Conservation (phyloP, 352 stramenopile genomes). For the Pythium vanterpoolii region DNA sequence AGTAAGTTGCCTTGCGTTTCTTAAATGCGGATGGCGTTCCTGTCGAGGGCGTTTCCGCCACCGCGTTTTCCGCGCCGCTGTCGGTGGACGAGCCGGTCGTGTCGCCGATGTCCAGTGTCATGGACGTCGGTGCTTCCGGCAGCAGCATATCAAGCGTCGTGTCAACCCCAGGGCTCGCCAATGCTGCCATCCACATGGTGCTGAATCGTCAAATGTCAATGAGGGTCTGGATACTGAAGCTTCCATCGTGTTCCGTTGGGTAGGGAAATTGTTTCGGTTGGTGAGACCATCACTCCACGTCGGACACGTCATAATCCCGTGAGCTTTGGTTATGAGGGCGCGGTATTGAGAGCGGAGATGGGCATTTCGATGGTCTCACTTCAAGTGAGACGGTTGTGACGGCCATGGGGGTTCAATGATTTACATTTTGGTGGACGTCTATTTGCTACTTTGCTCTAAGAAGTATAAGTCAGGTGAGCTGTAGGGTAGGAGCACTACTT, state of each 20-base stretch:
- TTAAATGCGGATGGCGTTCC: background rate
- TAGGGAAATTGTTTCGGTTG: no score
- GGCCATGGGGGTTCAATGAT: no score
- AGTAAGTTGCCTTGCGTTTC: slow-evolving; percentile 27
- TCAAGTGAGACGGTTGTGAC: background rate
- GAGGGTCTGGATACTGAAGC: background rate
- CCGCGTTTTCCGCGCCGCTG: slow-evolving; percentile 1
- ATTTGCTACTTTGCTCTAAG: no score
- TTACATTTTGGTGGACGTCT: no score
- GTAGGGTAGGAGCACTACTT: no score
- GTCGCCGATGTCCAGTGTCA: slow-evolving; percentile 7
- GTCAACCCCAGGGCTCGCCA: background rate
- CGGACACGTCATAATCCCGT: background rate
- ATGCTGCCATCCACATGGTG: slow-evolving; percentile 11
- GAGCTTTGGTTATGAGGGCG: background rate
- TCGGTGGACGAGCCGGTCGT: slow-evolving; percentile 12
- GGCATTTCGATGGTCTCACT: background rate
- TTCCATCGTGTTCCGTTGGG: background rate
- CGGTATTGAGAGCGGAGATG: background rate
- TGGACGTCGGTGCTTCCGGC: background rate
- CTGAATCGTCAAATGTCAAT: background rate
- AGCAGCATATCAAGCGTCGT: slow-evolving; percentile 11
- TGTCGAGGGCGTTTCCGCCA: background rate
- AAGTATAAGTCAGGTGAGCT: no score
- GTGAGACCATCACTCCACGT: background rate